phyloP scores from a whole-genome alignment of 352 stramenopile genomes.

The Ophiocytium majus region DNA sequence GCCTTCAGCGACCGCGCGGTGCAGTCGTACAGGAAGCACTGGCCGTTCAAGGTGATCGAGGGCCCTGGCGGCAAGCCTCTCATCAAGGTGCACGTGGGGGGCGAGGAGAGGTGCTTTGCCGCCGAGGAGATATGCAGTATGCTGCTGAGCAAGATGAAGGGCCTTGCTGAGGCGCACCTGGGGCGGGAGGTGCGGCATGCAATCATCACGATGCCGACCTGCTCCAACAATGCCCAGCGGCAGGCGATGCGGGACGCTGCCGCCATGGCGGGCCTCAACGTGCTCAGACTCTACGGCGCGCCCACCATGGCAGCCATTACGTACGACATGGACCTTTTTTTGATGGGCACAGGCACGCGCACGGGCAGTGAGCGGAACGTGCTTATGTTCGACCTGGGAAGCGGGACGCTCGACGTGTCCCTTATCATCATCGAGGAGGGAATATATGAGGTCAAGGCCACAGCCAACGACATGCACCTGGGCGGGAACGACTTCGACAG shows the following conservation, averaged over 20 bases:
- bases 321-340: constrained; percentile 85
- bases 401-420: constrained; percentile 90
- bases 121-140: constrained; percentile 77
- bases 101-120: constrained; percentile 73
- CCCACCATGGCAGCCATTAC: constrained; percentile 81
- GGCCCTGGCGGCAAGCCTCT: constrained; percentile 68
- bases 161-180: constrained; percentile 72
- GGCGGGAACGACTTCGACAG: constrained; percentile 92
- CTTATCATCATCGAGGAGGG: constrained; percentile 92
- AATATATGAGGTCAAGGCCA: constrained; percentile 93
- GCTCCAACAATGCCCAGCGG: constrained; percentile 91
- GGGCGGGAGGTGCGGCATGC: constrained; percentile 72
- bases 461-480: constrained; percentile 85
- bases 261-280: constrained; percentile 80
- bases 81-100: constrained; percentile 78
- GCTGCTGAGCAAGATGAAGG: constrained; percentile 77
- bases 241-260: constrained; percentile 76
- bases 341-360: constrained; percentile 88
- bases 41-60: constrained; percentile 67
- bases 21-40: constrained; percentile 75
- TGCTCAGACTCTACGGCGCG: constrained; percentile 92
- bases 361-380: constrained; percentile 77
- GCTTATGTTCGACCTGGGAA: constrained; percentile 94
- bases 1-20: constrained; percentile 66
- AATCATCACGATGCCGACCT: constrained; percentile 85